These are phyloP conservation scores for Solanum corneliomulleri DNA, from an alignment of 257 asterid genomes.

Conservation along the genomic window DNA sequence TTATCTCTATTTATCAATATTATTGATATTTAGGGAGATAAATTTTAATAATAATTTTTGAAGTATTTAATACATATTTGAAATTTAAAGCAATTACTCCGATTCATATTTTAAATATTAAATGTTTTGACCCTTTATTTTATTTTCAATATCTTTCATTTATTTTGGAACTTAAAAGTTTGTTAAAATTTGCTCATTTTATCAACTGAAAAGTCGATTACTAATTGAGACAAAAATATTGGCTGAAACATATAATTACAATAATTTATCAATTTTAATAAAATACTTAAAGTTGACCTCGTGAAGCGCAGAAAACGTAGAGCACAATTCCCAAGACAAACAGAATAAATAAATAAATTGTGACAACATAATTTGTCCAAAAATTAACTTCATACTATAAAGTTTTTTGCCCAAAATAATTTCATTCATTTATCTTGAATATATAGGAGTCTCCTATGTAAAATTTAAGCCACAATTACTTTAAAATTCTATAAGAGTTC, in stretches of 20 bases:
- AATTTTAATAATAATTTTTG: not conserved
- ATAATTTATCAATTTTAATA: not conserved
- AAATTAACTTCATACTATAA: not conserved
- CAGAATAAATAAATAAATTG: not conserved
- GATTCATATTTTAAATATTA: not conserved
- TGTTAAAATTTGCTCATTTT: not conserved
- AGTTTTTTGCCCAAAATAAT: not conserved
- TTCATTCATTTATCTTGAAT: not conserved
- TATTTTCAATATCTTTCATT: not conserved
- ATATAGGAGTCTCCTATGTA: not conserved
- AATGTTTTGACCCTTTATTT: not conserved
- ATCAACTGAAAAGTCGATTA: not conserved
- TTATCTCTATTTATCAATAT: fast-evolving
- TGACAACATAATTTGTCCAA: not conserved
- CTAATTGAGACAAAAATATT: not conserved
- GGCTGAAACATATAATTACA: not conserved
- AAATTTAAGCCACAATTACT: not conserved
- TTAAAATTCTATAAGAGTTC: not conserved
- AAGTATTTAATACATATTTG: not conserved
- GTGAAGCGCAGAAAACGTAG: not conserved
- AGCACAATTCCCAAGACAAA: not conserved
- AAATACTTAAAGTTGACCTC: not conserved
- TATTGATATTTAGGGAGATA: not conserved
- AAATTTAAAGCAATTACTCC: not conserved
- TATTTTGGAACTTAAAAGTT: not conserved